Evolutionary conservation across 257 asterid species (phyloP).

Genomic region (Nicotiana undulata): DNA sequence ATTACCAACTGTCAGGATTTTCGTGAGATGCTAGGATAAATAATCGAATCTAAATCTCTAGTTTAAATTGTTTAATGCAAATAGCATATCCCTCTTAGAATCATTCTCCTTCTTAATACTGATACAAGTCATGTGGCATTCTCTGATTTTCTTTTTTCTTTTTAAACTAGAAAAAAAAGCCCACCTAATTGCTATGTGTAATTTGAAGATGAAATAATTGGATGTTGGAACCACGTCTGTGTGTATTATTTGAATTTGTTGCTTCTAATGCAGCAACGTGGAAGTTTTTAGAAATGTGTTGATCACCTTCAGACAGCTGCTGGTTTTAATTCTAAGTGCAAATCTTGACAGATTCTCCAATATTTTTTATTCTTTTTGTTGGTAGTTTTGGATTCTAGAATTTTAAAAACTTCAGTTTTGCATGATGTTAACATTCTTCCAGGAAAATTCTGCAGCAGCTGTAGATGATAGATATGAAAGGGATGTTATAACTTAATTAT

Average conservation of each 20-base stretch:
- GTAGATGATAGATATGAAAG: neutral
- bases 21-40: neutral
- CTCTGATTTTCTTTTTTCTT: neutral
- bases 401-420: neutral
- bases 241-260: neutral
- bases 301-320: conserved; percentile 10
- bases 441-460: neutral
- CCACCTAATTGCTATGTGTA: neutral
- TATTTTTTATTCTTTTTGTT: neutral
- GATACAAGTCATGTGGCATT: neutral
- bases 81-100: neutral
- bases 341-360: conserved; percentile 2
- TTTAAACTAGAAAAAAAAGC: neutral
- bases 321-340: neutral
- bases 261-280: conserved; percentile 10
- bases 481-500: neutral
- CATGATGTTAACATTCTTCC: neutral
- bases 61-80: conserved; percentile 4
- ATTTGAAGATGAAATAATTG: neutral
- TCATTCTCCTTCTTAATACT: neutral
- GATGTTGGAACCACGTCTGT: conserved; percentile 25
- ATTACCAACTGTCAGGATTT: neutral
- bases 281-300: neutral
- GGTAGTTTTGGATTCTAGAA: neutral
- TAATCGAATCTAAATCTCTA: neutral